Conservation (phyloP, 208 protist species). For the Leishmania turanica region DNA sequence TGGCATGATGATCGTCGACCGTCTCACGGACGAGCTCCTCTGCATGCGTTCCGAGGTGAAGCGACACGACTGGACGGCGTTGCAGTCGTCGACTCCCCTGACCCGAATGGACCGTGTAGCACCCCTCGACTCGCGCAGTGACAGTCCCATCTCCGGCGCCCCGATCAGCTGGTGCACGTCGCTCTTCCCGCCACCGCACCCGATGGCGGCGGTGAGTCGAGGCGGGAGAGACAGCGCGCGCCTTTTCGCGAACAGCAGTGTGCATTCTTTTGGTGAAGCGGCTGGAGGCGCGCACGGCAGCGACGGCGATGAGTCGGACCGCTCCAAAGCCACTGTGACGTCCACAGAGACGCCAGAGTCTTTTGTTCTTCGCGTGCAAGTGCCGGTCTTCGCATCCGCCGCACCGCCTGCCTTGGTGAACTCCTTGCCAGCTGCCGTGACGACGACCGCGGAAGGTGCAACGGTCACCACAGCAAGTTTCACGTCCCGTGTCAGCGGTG, state of each 20-base stretch:
- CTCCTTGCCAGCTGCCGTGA: background rate
- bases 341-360: constrained; percentile 1
- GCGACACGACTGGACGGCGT: constrained; percentile 22
- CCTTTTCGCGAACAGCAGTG: background rate
- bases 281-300: background rate
- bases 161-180: background rate
- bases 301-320: background rate
- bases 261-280: background rate
- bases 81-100: constrained; percentile 20
- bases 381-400: constrained; percentile 23
- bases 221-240: background rate
- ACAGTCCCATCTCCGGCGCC: background rate
- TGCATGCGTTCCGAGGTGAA: constrained; percentile 21
- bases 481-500: background rate
- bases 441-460: background rate
- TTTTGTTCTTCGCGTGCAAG: constrained; percentile 24
- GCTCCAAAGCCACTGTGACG: background rate
- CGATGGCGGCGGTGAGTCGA: background rate
- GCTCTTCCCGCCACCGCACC: background rate
- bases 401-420: constrained; percentile 8
- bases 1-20: constrained; percentile 5
- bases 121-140: background rate
- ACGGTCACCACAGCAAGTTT: background rate
- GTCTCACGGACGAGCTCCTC: constrained; percentile 29
- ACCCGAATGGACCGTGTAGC: constrained; percentile 26